Base-by-base conservation (phyloP, 768 basidiomycete genomes). In the Royoungia palumana region DNA sequence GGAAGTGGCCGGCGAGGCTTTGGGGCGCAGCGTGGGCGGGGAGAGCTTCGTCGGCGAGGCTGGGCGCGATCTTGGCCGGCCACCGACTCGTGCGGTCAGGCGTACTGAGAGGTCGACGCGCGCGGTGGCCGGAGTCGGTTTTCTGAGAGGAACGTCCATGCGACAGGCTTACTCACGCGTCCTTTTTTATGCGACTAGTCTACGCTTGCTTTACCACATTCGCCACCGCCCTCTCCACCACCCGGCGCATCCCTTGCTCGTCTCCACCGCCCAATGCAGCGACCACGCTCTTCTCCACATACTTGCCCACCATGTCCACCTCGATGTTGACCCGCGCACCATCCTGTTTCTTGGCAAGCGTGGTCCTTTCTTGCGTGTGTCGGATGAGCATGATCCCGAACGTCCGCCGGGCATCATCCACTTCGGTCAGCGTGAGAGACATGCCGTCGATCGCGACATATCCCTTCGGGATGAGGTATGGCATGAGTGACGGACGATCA, bases 361-460 rank as follows among this genome's bases (percentile, higher is more conserved):
- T 86, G 49, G 97, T 85, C 69, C 85, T 92, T 59, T 83, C 72
- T 64, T 96, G 95, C 11, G 92, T 94, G 69, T 98, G 94, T 58
- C 81, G 81, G 69, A 99, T 94, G 56, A 99, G 80, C 94, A 98
- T 98, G 44, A 99, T 79, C 28, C 85, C 83, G 62, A 98, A 95
- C 36, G 72, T 80, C 34, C 80, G 66, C 51, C 73, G 60, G 21
- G 59, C 54, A 65, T 87, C 82, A 68, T 83, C 69, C 27, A 98
- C 92, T 25, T 72, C 72, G 0, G 94, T 97, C 59, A 99, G 58
- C 2, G 96, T 99, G 37, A 99, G 76, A 6, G 94, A 96, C 8
- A 94, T 81, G 16, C 96, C 96, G 64, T 99, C 96, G 57, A 99
- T 81, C 10, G 94, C 82, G 52, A 98, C 77, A 68, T 93, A 99